Percentiles rank a stretch among this genome's conserved stretches.
Evolutionary conservation across 1,284 basidiomycete species (phyloP).

Genomic region (Coniferiporia weirii): DNA sequence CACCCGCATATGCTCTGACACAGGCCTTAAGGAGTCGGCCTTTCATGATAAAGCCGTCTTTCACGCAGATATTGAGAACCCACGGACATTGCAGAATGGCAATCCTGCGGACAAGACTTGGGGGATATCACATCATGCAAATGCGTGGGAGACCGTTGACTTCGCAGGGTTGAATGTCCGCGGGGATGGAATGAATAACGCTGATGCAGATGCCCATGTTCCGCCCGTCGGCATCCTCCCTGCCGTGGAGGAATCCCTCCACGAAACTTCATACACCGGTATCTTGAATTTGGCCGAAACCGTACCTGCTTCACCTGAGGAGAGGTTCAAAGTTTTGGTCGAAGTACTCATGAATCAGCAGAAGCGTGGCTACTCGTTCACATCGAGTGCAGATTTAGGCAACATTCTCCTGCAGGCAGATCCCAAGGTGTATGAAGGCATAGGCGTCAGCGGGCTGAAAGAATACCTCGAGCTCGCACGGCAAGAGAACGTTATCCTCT

Average conservation of each 20-base stretch:
- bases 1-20: too few relatives aligned
- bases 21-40: too few relatives aligned
- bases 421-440: background rate
- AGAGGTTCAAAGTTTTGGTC: background rate
- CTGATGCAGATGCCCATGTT: background rate
- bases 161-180: background rate
- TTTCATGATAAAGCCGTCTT: too few relatives aligned
- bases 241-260: background rate
- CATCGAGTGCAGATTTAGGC: background rate
- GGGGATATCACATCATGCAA: too few relatives aligned
- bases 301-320: background rate
- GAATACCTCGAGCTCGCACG: background rate
- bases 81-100: too few relatives aligned
- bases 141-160: too few relatives aligned
- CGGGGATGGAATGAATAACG: background rate
- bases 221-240: too few relatives aligned
- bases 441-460: background rate
- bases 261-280: background rate
- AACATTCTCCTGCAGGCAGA: background rate
- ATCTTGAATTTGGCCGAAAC: background rate
- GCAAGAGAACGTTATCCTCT: background rate
- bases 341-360: background rate
- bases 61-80: too few relatives aligned
- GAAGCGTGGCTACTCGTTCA: background rate
- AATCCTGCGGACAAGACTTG: too few relatives aligned